Evolutionary conservation across 2,329 filamentous ascomycete species (phyloP).

Genomic region (Ceratocystis ficicola): DNA sequence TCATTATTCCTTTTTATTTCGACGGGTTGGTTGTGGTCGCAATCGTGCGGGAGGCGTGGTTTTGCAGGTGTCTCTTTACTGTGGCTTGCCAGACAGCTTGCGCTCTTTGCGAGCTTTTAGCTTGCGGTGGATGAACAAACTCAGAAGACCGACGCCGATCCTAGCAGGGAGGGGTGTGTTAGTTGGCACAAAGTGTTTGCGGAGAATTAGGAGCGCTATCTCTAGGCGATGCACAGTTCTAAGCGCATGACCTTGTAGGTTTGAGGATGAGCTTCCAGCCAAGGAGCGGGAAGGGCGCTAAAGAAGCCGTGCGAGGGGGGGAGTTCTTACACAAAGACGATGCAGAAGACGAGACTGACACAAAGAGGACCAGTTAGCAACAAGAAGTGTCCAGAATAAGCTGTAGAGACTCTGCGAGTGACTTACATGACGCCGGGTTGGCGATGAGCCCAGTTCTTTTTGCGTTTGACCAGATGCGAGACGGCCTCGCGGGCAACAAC

Average conservation of each 20-base stretch:
- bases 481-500: conserved; percentile 32
- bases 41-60: neutral
- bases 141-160: conserved; percentile 30
- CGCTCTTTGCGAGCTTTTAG: conserved; percentile 29
- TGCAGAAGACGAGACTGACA: conserved; percentile 32
- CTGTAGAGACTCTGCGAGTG: neutral
- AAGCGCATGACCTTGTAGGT: neutral
- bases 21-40: neutral
- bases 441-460: conserved; percentile 31
- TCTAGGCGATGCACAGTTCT: too few species aligned
- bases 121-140: conserved; percentile 29
- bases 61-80: conserved; percentile 1
- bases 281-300: conserved; percentile 6
- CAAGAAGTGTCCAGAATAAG: neutral
- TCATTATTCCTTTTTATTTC: neutral
- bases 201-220: neutral
- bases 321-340: conserved; percentile 29
- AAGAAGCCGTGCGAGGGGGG: neutral
- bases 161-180: conserved; percentile 15
- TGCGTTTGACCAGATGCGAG: conserved; percentile 32
- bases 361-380: conserved; percentile 12
- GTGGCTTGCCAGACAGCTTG: conserved; percentile 25
- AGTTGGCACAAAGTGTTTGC: conserved; percentile 21
- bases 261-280: neutral
- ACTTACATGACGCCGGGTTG: conserved; percentile 32